Conservation (phyloP, 176 grass and related monocot species). For the Dactylis glomerata region DNA sequence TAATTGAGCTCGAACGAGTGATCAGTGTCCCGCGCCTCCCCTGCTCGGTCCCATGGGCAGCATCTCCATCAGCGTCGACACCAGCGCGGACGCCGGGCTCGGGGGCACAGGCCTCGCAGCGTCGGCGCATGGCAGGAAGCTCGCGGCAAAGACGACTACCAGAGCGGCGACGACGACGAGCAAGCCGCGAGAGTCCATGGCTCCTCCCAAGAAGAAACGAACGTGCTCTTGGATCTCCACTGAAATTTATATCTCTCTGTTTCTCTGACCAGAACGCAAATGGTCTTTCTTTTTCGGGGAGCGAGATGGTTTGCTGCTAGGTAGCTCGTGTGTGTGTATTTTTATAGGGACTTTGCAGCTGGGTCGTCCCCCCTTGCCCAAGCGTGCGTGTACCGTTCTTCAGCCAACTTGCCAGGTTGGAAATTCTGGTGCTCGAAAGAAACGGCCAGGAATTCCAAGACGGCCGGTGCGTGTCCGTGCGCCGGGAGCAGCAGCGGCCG, state of each 20-base stretch:
- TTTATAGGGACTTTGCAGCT: too few species aligned
- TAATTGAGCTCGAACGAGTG: background rate
- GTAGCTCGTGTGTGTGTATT: background rate
- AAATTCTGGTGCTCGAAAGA: background rate
- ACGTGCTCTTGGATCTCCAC: background rate
- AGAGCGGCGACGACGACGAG: background rate
- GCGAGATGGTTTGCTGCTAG: background rate
- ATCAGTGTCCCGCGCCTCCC: conserved; percentile 43
- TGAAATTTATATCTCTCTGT: background rate
- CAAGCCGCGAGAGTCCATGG: conserved; percentile 13
- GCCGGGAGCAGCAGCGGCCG: too few species aligned
- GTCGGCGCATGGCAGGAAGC: conserved; percentile 32
- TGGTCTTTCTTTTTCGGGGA: background rate
- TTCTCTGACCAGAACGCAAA: background rate
- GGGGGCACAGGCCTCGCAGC: conserved; percentile 39
- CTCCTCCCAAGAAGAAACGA: background rate
- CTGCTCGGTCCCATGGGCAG: too few species aligned
- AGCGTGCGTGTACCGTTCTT: background rate
- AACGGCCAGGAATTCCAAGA: too few species aligned
- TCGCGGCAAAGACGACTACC: background rate
- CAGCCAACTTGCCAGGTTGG: background rate
- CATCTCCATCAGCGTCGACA: conserved; percentile 40
- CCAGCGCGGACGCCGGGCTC: conserved; percentile 34
- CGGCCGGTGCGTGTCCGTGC: too few species aligned
- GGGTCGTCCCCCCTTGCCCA: background rate